Conservation (phyloP, 495 filamentous ascomycete genomes). For the Astrothelium macrocarpum region DNA sequence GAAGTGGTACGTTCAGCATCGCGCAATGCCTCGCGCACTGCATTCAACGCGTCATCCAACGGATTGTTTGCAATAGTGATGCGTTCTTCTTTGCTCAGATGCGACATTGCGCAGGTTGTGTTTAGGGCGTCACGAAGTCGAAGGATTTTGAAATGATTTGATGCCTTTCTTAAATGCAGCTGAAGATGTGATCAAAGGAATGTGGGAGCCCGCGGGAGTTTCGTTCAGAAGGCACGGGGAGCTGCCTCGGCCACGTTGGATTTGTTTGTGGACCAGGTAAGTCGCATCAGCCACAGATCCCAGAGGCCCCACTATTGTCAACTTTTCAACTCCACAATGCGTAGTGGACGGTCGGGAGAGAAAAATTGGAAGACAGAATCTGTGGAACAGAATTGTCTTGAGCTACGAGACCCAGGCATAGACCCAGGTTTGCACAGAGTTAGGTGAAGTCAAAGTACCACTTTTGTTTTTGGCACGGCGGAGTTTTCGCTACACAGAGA, state of each 20-base stretch:
- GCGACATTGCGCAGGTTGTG: not conserved
- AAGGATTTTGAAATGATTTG: not conserved
- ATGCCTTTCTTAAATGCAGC: not conserved
- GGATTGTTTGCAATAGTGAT: not conserved
- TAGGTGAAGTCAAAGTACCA: too few species aligned
- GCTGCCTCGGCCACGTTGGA: not conserved
- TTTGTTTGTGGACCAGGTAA: not conserved
- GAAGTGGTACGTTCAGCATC: not conserved
- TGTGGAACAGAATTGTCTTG: too few species aligned
- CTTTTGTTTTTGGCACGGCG: too few species aligned
- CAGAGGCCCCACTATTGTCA: too few species aligned
- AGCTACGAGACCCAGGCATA: too few species aligned
- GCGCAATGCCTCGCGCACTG: not conserved
- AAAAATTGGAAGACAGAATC: too few species aligned
- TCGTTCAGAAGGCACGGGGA: not conserved
- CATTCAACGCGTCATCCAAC: not conserved
- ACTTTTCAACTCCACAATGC: too few species aligned
- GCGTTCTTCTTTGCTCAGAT: not conserved
- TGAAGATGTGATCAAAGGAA: not conserved
- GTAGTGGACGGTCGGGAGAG: too few species aligned
- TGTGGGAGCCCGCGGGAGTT: not conserved
- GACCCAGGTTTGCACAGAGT: too few species aligned
- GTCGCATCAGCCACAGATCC: not conserved
- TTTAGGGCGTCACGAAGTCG: not conserved
- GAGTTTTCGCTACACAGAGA: too few species aligned